Evolutionary conservation across 768 basidiomycete genomes (phyloP).

Genomic region (Termitomyces sp.): DNA sequence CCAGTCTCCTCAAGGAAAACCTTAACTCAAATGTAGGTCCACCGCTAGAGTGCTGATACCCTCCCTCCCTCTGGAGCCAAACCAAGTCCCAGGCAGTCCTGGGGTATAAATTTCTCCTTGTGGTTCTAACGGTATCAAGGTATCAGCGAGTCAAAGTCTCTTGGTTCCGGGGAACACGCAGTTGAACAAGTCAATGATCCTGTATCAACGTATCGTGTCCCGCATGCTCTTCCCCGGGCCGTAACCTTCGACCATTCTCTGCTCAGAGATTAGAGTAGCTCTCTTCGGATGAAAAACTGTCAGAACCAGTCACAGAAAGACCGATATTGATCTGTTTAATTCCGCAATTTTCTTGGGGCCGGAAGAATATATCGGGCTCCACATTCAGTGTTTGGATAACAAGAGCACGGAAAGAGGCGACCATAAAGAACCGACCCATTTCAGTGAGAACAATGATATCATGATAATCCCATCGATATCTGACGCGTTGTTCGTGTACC

Average conservation of each 20-base stretch:
- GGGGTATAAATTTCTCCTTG: slow-evolving; percentile 6
- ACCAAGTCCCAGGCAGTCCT: neutral
- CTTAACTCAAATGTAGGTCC: neutral
- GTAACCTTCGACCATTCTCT: neutral
- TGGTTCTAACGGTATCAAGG: neutral
- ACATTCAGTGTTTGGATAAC: too few species aligned
- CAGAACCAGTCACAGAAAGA: neutral
- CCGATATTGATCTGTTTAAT: too few species aligned
- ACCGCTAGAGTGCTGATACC: slow-evolving; percentile 1
- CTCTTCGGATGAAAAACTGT: neutral
- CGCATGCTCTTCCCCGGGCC: neutral
- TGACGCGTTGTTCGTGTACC: neutral
- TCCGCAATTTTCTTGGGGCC: too few species aligned
- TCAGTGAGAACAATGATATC: neutral
- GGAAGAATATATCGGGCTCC: too few species aligned
- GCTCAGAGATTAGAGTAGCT: neutral
- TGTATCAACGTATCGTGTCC: slow-evolving; percentile 7
- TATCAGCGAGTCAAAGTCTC: slow-evolving; percentile 11
- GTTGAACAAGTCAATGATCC: slow-evolving; percentile 4
- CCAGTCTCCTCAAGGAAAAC: neutral
- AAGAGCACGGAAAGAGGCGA: too few species aligned
- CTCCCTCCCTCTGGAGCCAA: neutral
- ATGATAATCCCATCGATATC: neutral
- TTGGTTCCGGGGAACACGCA: slow-evolving; percentile 8
- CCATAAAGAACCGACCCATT: too few species aligned